Evolutionary conservation across 768 basidiomycete genomes (phyloP).

Genomic region (Termitomyces sp.): DNA sequence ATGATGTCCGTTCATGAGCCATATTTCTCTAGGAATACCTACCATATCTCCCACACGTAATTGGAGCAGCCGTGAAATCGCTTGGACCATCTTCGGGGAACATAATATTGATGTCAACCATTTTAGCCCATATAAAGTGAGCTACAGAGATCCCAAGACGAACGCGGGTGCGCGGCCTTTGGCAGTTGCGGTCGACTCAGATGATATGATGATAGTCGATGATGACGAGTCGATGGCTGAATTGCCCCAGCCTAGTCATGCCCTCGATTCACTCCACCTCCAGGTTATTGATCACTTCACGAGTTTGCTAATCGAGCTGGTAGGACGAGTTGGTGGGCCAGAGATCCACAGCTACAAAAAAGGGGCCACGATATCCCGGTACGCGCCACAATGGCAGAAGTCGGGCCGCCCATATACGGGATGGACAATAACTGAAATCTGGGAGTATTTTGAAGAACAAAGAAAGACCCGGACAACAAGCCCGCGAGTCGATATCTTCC

Average conservation of each 20-base stretch:
- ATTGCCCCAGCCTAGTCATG: slow-evolving; percentile 42
- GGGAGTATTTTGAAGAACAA: slow-evolving; percentile 50
- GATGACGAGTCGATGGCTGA: slow-evolving; percentile 37
- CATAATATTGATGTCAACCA: slow-evolving; percentile 24
- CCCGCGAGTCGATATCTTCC: slow-evolving; percentile 49
- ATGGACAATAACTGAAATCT: slow-evolving; percentile 53
- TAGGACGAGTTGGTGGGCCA: slow-evolving; percentile 45
- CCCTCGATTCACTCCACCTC: slow-evolving; percentile 61
- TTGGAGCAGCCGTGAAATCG: slow-evolving; percentile 52
- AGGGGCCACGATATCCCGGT: slow-evolving; percentile 38
- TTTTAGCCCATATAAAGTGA: slow-evolving; percentile 37
- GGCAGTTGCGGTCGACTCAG: slow-evolving; percentile 23
- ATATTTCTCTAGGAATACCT: slow-evolving; percentile 25
- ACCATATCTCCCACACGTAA: slow-evolving; percentile 31
- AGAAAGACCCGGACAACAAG: slow-evolving; percentile 26
- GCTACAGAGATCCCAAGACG: slow-evolving; percentile 27
- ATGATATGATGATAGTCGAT: slow-evolving; percentile 60
- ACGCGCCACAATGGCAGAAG: slow-evolving; percentile 50
- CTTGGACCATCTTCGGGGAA: slow-evolving; percentile 38
- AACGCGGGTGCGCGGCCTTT: slow-evolving; percentile 7
- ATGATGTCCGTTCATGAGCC: background rate
- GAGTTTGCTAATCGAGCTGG: slow-evolving; percentile 53
- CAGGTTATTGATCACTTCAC: slow-evolving; percentile 69
- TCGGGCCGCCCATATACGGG: slow-evolving; percentile 32
- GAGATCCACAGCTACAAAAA: slow-evolving; percentile 29